These are phyloP conservation scores for Sugiyamaella japonica DNA, from an alignment of 1,139 yeast species.

Conservation along the genomic window DNA sequence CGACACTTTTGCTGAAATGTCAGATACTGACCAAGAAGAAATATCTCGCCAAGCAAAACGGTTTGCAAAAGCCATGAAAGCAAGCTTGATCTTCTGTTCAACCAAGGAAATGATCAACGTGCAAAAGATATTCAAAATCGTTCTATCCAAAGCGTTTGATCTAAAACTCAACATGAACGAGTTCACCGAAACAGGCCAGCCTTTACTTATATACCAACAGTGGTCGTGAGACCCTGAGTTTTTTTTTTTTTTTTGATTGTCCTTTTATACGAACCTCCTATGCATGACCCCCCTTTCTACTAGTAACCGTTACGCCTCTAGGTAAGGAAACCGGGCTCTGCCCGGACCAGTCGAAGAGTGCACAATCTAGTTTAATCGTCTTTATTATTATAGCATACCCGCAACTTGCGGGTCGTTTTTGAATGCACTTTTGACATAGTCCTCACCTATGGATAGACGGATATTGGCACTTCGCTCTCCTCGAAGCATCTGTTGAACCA, in stretches of 20 bases:
- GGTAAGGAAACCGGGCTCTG: neutral
- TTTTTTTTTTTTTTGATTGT: neutral
- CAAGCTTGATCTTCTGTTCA: constrained; percentile 87
- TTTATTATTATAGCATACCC: constrained; percentile 34
- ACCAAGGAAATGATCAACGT: constrained; percentile 92
- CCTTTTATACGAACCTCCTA: constrained; percentile 1
- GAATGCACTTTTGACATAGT: constrained; percentile 62
- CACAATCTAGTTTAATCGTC: neutral
- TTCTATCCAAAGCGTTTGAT: constrained; percentile 90
- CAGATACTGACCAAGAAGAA: constrained; percentile 80
- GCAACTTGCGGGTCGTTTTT: constrained; percentile 52
- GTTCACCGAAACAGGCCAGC: constrained; percentile 81
- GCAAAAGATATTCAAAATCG: constrained; percentile 89
- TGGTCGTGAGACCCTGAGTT: constrained; percentile 32
- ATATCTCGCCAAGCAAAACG: constrained; percentile 82
- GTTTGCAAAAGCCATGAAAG: constrained; percentile 89
- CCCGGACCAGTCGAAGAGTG: neutral
- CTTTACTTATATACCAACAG: constrained; percentile 67
- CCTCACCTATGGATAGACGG: constrained; percentile 67
- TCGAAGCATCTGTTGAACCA: constrained; percentile 62
- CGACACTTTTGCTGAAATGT: constrained; percentile 71
- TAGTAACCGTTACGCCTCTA: neutral
- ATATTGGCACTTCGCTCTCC: constrained; percentile 68
- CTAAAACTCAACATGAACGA: constrained; percentile 82
- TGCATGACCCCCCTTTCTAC: neutral